Base-by-base conservation (phyloP, 805 yeast species). In the Tetrapisispora namnaoensis region DNA sequence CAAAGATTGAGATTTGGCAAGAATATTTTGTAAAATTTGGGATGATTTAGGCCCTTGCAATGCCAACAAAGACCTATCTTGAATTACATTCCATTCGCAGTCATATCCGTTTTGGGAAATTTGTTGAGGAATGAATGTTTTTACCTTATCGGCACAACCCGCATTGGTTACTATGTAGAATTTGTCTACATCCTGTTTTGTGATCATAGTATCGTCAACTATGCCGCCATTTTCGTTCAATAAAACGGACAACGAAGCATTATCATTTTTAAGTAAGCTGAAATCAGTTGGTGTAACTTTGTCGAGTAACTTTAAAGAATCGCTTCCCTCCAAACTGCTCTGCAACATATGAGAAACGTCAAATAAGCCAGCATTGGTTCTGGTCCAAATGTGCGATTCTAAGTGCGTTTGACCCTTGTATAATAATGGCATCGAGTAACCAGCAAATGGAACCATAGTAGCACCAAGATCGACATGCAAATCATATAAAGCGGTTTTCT, bases 311-410 rank as follows among this genome's bases (percentile, higher is more conserved):
- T 71, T 71, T 6, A 79, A 70, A 1, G 95, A 78, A 38, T 78
- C 83, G 1, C 76, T 68, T 16, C 99, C 99, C 2, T 67, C 62
- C 51, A 93, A 66, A 40, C 72, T 76, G 66, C 95, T 97, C 71
- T 93, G 99, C 45, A 91, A 76, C 99, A 93, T 93, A 68, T 93
- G 99, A 48, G 96, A 86, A 46, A 93, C 99, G 65, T 93, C 99
- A 60, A 93, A 93, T 45, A 93, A 71, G 7, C 99, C 99, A 36
- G 90, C 89, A 53, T 86, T 78, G 20, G 71, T 61, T 65, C 99
- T 79, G 0, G 91, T 95, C 98, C 98, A 93, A 47, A 83, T 77
- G 70, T 93, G 99, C 1, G 97, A 89, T 52, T 89, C 95, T 38
- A 88, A 80, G 66, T 91, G 98, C 1, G 86, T 69, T 68, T 86